Evolutionary conservation across 2,329 filamentous ascomycete species (phyloP).

Genomic region (Aspergillus transmontanensis): DNA sequence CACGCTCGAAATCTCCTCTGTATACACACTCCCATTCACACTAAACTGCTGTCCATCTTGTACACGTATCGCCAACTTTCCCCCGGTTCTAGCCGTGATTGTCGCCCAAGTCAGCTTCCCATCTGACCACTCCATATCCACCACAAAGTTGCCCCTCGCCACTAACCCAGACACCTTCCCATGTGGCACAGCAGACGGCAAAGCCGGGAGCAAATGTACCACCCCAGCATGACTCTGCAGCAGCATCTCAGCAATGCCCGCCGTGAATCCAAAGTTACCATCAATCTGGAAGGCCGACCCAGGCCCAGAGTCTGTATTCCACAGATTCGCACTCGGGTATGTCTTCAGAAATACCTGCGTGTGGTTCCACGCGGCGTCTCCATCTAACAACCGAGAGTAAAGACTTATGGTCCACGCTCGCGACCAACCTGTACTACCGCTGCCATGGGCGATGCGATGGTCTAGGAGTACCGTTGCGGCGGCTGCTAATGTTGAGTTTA

Average conservation of each 20-base stretch:
- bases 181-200: constrained; percentile 31
- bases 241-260: constrained; percentile 49
- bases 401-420: constrained; percentile 51
- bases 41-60: constrained; percentile 4
- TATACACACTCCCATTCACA: constrained; percentile 7
- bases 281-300: constrained; percentile 50
- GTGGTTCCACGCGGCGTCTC: constrained; percentile 36
- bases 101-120: constrained; percentile 15
- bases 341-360: constrained; percentile 33
- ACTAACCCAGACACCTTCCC: constrained; percentile 36
- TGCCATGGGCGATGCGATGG: constrained; percentile 9
- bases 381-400: constrained; percentile 47
- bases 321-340: constrained; percentile 13
- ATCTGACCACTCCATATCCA: constrained; percentile 39
- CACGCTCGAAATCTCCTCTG: background rate
- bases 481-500: constrained; percentile 29
- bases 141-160: constrained; percentile 36
- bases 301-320: constrained; percentile 15
- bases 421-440: constrained; percentile 54
- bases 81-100: constrained; percentile 1
- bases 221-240: constrained; percentile 37
- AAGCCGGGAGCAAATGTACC: constrained; percentile 40
- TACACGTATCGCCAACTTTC: constrained; percentile 4
- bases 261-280: constrained; percentile 51
- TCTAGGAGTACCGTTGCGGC: constrained; percentile 21